phyloP scores from a whole-genome alignment of 202 grass and related monocot genomes.

The Alloteropsis angusta region DNA sequence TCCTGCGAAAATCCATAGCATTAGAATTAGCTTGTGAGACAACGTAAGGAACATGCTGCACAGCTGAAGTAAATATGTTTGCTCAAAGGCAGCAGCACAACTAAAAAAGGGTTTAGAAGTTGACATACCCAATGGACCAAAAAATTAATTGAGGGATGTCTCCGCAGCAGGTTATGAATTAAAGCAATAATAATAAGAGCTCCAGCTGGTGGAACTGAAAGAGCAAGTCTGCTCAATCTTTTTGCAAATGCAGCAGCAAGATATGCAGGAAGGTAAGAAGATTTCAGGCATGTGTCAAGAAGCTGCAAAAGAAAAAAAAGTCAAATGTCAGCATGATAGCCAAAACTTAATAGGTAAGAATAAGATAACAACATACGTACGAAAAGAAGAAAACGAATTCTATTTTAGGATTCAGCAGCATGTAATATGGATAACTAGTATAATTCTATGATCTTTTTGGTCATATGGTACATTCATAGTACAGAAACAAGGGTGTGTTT shows the following conservation, averaged over 20 bases:
- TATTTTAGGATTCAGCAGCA: neutral
- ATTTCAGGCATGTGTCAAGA: slow-evolving; percentile 86
- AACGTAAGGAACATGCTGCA: neutral
- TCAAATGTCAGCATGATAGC: slow-evolving; percentile 13
- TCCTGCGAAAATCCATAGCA: slow-evolving; percentile 33
- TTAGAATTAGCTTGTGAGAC: neutral
- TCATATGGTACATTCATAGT: neutral
- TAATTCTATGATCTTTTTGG: neutral
- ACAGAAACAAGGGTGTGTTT: neutral
- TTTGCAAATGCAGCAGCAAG: slow-evolving; percentile 91
- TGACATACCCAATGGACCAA: slow-evolving; percentile 83
- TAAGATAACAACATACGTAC: neutral
- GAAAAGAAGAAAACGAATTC: neutral
- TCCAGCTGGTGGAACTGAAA: slow-evolving; percentile 74
- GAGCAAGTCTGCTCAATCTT: slow-evolving; percentile 84
- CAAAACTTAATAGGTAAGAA: slow-evolving; percentile 5
- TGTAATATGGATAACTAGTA: neutral
- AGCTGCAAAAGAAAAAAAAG: slow-evolving; percentile 53
- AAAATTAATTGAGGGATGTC: slow-evolving; percentile 92
- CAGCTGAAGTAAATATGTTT: neutral
- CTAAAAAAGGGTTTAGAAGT: slow-evolving; percentile 2
- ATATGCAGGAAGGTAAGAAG: slow-evolving; percentile 83
- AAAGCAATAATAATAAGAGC: slow-evolving; percentile 91
- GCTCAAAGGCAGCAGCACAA: neutral
- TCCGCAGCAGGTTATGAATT: slow-evolving; percentile 87